Base-by-base conservation (phyloP, 371 early-diverging fungal genomes). In the Circinella minor region DNA sequence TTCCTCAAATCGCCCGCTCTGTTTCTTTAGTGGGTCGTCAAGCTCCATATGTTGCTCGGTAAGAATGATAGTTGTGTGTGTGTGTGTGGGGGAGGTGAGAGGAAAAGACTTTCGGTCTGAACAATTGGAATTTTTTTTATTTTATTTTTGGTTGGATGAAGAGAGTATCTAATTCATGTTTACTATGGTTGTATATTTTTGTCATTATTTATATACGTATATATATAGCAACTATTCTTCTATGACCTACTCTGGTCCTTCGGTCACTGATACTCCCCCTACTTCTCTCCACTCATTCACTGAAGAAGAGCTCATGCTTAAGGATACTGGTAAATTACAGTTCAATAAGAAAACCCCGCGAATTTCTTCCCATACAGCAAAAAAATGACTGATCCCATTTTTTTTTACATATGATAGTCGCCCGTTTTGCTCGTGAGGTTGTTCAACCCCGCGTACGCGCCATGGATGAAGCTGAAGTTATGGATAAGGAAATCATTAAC, bases 391-490 rank as follows among this genome's bases (percentile, higher is more conserved):
- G 4, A 5, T 51, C 1, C 8, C 15, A 1, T n/a, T 51, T 14
- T 13, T 51, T 5, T 36, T 37, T 37, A 13, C 11, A 34, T 61
- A 13, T 9, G 27, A 59, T 77, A 90, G 98, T 96, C n/a, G 80
- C 92, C 51, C 91, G 93, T 66, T 98, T 96, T 72, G 95, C 98
- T 36, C 85, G 88, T 71, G 93, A 95, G 55, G 82, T 86, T 51
- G 87, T 98, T 65, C 83, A 86, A 66, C 98, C 98, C 65, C 88
- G 88, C 71, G 98, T 98, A 20, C 73, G 79, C 36, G 84, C 92
- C 71, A 99, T 99, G 99, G 99, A 99, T 80, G 98, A 99, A 77
- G 82, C 81, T 34, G 98, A 97, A 75, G 66, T 81, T 62, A 79
- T 97, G 81, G 96, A 97, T 80, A 86, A 88, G 68, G 75, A 76